phyloP scores from a whole-genome alignment of 805 yeast genomes.

The Ogataea sp. region DNA sequence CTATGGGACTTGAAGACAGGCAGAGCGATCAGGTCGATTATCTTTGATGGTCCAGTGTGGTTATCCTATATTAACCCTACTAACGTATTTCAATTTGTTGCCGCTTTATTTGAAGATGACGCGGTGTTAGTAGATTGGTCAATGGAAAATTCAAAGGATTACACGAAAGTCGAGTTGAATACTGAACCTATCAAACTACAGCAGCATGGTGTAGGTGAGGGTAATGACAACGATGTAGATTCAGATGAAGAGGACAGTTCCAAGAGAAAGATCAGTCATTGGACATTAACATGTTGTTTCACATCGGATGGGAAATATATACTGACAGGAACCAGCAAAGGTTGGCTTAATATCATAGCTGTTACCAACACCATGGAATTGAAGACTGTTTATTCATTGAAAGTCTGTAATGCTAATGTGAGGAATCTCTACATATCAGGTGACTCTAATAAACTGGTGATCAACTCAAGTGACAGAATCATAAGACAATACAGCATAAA shows the following conservation, averaged over 20 bases:
- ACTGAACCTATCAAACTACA: slow-evolving; percentile 15
- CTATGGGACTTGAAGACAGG: slow-evolving; percentile 65
- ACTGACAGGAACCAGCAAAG: slow-evolving; percentile 74
- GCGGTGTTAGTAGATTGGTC: slow-evolving; percentile 43
- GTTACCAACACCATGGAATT: slow-evolving; percentile 13
- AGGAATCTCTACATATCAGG: slow-evolving; percentile 57
- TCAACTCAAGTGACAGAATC: slow-evolving; percentile 72
- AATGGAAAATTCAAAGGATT: slow-evolving; percentile 6
- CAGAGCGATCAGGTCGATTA: slow-evolving; percentile 32
- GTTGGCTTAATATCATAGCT: slow-evolving; percentile 54
- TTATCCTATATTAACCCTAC: slow-evolving; percentile 48
- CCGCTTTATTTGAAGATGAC: slow-evolving; percentile 55
- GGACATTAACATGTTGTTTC: slow-evolving; percentile 43
- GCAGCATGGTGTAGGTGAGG: slow-evolving; percentile 9
- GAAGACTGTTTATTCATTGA: slow-evolving; percentile 32
- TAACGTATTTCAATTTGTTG: slow-evolving; percentile 41
- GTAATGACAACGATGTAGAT: slow-evolving; percentile 11
- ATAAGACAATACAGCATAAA: slow-evolving; percentile 66
- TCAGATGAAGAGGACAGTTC: slow-evolving; percentile 7
- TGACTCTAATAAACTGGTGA: slow-evolving; percentile 53
- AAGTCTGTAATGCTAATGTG: slow-evolving; percentile 61
- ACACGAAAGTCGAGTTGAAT: too few relatives aligned
- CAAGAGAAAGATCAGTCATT: slow-evolving; percentile 28
- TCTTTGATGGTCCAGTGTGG: slow-evolving; percentile 72
- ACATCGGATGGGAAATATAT: slow-evolving; percentile 48